Evolutionary conservation across 441 rosid species (phyloP).

Genomic region (Pelargonium cotyledonis): DNA sequence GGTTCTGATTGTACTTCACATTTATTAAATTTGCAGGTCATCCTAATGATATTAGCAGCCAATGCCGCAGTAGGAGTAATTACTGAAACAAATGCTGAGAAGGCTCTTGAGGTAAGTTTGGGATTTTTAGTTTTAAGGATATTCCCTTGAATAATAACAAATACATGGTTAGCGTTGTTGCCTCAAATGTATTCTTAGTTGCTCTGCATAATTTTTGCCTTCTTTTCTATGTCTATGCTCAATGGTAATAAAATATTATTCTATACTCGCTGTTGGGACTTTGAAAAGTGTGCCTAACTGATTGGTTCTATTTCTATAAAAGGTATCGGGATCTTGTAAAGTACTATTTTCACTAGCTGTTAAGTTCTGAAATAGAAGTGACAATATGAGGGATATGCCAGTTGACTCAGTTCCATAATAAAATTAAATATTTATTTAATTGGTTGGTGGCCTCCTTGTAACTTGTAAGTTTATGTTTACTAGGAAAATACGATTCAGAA

Average conservation of each 20-base stretch:
- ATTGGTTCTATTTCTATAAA: background rate
- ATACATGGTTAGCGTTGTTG: background rate
- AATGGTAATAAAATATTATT: background rate
- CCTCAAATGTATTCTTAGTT: background rate
- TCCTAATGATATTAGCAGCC: constrained; percentile 94
- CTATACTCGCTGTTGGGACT: background rate
- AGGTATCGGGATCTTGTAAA: background rate
- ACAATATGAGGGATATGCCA: background rate
- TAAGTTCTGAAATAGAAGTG: background rate
- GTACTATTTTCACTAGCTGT: background rate
- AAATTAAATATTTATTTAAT: background rate
- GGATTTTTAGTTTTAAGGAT: constrained; percentile 16
- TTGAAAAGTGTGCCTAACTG: background rate
- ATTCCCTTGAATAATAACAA: background rate
- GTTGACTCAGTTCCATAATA: background rate
- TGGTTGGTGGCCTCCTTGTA: no score
- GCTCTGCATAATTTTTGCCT: background rate
- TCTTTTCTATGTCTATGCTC: background rate
- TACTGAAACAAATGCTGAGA: constrained; percentile 98
- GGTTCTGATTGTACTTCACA: constrained; percentile 1
- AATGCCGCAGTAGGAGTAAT: constrained; percentile 98
- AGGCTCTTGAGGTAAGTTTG: constrained; percentile 79
- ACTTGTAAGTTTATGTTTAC: background rate
- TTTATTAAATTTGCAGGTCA: constrained; percentile 47
- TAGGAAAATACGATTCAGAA: background rate